Base-by-base conservation (phyloP, 1,284 basidiomycete species). In the Boletus albobrunnescens region DNA sequence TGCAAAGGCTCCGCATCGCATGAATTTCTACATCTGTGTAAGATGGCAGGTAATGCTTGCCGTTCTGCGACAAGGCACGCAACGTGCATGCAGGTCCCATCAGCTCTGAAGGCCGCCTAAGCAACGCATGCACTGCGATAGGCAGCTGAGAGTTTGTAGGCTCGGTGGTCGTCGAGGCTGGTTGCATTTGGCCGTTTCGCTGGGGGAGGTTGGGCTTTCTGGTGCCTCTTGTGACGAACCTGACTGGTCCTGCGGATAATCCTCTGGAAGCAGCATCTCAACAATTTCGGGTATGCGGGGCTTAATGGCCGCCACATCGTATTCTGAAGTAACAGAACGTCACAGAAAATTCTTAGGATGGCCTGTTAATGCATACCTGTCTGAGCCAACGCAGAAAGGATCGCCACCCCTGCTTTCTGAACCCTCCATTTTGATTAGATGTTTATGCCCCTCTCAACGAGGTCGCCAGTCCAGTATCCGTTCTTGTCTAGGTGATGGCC, bases 321-420 rank as follows among this genome's bases (percentile, higher is more conserved):
- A 40, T 0, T 61, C 62, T 61, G n/a, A 14, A 37, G 12, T 22
- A 19, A 20, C 24, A 23, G 7, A 28, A 22, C 2, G 14, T 50
- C 50, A 33, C 6, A 6, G 33, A 20, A 1, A 8, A 28, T 17
- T 11, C 16, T 31, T 13, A 6, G 6, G 3, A 20, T 36, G 3
- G 11, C 1, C 6, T 7, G 12, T 4, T 6, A n/a, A 22, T 8
- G 1, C 50, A 17, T 39, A 58, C 58, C 30, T 1, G 59, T 64
- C 31, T 50, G 56, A 39, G 52, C 46, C 38, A 64, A 46, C 1
- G 56, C 52, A 26, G 49, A 63, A n/a, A 61, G 49, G 14, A 63
- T 56, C 13, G 45, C 47, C 33, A 63, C 53, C 2, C 61, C 59
- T 14, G 45, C 52, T 31, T 60, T 64, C 22, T 64, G 59, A 13